Conservation (phyloP, 2,329 filamentous ascomycete species). For the Dothistroma septosporum region DNA sequence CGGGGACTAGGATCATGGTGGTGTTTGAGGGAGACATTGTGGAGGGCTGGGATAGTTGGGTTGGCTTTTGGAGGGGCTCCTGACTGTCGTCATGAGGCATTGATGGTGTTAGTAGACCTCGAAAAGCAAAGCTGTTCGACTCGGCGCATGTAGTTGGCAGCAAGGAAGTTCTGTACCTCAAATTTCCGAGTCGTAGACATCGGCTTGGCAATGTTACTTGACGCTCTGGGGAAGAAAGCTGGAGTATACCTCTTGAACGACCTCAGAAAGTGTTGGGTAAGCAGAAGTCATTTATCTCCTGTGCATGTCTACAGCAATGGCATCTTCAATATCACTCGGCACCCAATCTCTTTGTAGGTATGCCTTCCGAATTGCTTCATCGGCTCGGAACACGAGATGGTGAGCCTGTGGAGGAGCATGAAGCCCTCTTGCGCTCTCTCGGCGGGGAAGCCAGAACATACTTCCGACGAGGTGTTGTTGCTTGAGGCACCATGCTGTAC, state of each 20-base stretch:
- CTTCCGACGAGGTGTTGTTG: not conserved
- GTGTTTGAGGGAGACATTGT: constrained; percentile 16
- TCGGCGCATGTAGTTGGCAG: not conserved
- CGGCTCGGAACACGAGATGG: not conserved
- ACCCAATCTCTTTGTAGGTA: not conserved
- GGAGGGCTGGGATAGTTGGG: not conserved
- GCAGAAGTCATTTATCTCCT: not conserved
- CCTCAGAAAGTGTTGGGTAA: not conserved
- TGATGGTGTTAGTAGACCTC: not conserved
- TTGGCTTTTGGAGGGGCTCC: not conserved
- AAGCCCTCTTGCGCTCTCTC: too few relatives aligned
- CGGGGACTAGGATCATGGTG: constrained; percentile 29
- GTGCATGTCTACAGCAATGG: not conserved
- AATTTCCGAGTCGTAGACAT: not conserved
- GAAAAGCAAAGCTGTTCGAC: not conserved
- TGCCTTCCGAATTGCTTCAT: not conserved
- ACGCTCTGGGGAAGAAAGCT: not conserved
- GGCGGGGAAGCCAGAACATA: not conserved
- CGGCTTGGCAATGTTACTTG: not conserved
- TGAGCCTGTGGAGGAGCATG: not conserved
- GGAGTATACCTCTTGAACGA: not conserved
- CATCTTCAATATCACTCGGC: not conserved
- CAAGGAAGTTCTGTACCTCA: not conserved
- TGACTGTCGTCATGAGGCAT: not conserved
- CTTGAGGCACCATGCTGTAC: not conserved